These are phyloP conservation scores for Gypsophila paniculata DNA, from an alignment of 179 eudicot species.

Conservation along the genomic window DNA sequence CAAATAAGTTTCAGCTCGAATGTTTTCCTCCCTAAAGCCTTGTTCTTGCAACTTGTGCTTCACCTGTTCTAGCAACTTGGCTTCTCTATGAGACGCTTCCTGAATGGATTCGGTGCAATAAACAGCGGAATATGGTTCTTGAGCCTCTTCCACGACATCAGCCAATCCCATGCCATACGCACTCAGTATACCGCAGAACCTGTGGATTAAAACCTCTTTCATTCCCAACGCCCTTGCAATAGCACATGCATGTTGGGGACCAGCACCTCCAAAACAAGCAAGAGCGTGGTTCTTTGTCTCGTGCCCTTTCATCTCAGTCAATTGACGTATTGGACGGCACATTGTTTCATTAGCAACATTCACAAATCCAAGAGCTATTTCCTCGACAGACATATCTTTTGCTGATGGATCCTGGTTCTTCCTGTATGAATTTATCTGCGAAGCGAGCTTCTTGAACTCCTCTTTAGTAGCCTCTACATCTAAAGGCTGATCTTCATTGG, in stretches of 20 bases:
- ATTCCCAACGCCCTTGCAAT: slow-evolving; percentile 93
- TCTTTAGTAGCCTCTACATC: slow-evolving; percentile 62
- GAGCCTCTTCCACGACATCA: slow-evolving; percentile 95
- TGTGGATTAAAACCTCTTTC: slow-evolving; percentile 84
- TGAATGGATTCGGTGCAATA: slow-evolving; percentile 61
- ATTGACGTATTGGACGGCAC: slow-evolving; percentile 95
- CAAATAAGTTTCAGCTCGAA: slow-evolving; percentile 63
- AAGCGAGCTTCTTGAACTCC: slow-evolving; percentile 77
- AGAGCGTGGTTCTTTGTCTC: slow-evolving; percentile 92
- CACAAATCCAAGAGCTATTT: slow-evolving; percentile 89
- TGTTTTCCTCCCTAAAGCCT: slow-evolving; percentile 51
- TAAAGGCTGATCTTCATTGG: slow-evolving; percentile 81
- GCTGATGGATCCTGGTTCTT: slow-evolving; percentile 62
- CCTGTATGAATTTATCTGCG: slow-evolving; percentile 65
- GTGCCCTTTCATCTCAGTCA: slow-evolving; percentile 99
- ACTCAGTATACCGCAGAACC: slow-evolving; percentile 91
- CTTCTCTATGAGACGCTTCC: slow-evolving; percentile 70
- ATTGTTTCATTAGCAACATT: slow-evolving; percentile 96
- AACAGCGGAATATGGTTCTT: slow-evolving; percentile 80
- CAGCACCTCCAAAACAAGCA: slow-evolving; percentile 99
- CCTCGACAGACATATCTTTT: slow-evolving; percentile 86
- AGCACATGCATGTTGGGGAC: slow-evolving; percentile 98
- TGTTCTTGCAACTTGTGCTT: slow-evolving; percentile 38
- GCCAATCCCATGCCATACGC: slow-evolving; percentile 99
- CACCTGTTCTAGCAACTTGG: slow-evolving; percentile 47